Base-by-base conservation (phyloP, 345 rosid genomes). In the Populus euphratica region DNA sequence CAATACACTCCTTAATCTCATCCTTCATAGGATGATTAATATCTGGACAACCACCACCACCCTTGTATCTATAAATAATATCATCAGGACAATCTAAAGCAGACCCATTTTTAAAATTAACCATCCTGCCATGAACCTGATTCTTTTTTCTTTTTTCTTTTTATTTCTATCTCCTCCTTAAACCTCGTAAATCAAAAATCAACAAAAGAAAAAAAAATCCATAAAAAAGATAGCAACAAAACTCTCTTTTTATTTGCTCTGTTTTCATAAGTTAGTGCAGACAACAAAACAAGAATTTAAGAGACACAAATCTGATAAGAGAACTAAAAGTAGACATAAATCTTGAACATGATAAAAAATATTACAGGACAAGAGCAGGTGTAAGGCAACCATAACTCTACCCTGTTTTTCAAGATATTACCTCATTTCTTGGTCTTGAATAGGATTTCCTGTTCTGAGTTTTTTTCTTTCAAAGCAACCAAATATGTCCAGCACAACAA, bases 81-180 rank as follows among this genome's bases (percentile, higher is more conserved):
- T 63, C 47, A 49, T 63, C 82, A 73, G 74, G 73, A 82, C 80
- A 44, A 72, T 81, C 87, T 49, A 81, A 73, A 75, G 54, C 77
- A 81, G 84, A 70, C 83, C 84, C 86, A 78, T 78, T 73, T 77
- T 74, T 33, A 85, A 78, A 81, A 62, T 80, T 50, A 87, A 86
- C 87, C 89, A 88, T 78, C 92, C 83, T 77, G 87, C 92, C 92
- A 91, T 89, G 76, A 82, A 79, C 73, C 67, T 73, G 2, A 6
- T 43, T 47, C n/a, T n/a, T n/a, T n/a, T n/a, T 64, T 31, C 54
- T 56, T 54, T 50, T 63, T 49, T 8, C 2, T 11, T 56, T 47
- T 14, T 21, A 18, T 31, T 65, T 2, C 31, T 59, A 27, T 17
- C 69, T 39, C 27, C 49, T n/a, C 16, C 20, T 39, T n/a, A 61